phyloP scores from a whole-genome alignment of 2,329 filamentous ascomycete species.

The Plenodomus biglobosus region DNA sequence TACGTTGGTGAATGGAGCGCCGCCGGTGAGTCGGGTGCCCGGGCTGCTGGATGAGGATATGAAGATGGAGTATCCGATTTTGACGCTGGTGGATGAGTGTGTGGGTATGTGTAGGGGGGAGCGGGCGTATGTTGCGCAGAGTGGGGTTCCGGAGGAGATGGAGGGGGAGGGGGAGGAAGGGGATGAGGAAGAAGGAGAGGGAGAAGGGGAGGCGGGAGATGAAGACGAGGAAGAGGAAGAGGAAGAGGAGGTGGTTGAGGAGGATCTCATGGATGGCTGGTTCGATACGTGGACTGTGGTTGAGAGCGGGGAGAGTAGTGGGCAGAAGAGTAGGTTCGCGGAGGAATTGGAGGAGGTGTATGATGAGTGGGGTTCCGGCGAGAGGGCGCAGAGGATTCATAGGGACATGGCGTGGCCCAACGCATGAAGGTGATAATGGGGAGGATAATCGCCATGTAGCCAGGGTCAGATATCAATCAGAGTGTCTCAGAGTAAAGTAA shows the following conservation, averaged over 20 bases:
- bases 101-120: slow-evolving; percentile 14
- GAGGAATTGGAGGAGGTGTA: slow-evolving; percentile 10
- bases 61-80: background rate
- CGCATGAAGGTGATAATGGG: background rate
- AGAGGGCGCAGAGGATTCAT: background rate
- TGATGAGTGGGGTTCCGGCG: slow-evolving; percentile 10
- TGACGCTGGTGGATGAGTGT: slow-evolving; percentile 21
- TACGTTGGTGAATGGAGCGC: slow-evolving; percentile 15
- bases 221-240: slow-evolving; percentile 4
- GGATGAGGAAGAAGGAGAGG: slow-evolving; percentile 1
- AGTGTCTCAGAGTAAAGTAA: no score
- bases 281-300: slow-evolving; percentile 24
- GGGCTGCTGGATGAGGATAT: slow-evolving; percentile 15
- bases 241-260: slow-evolving; percentile 3
- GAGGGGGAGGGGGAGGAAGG: slow-evolving; percentile 3
- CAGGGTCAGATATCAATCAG: no score
- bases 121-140: slow-evolving; percentile 15
- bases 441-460: no score
- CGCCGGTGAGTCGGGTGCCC: slow-evolving; percentile 11
- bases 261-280: slow-evolving; percentile 3
- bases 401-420: background rate
- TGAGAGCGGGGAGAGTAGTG: slow-evolving; percentile 1
- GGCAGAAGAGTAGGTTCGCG: background rate
- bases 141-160: background rate
- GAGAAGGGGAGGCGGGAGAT: no score